phyloP scores from a whole-genome alignment of 2,329 filamentous ascomycete genomes.

The Epichloe bromicola region DNA sequence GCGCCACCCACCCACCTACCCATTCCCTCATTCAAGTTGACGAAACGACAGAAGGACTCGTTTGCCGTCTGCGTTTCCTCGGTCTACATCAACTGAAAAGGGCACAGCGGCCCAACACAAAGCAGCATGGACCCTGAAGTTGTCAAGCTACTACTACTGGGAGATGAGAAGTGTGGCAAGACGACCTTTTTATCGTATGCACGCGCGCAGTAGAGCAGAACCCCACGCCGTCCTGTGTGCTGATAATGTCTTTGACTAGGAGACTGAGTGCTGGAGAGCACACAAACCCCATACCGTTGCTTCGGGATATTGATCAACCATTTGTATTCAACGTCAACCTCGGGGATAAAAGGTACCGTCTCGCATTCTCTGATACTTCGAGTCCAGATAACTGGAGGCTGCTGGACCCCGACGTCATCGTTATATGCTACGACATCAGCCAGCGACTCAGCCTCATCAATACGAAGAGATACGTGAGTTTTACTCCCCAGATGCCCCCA shows the following conservation, averaged over 20 bases:
- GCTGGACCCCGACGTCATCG: slow-evolving; percentile 43
- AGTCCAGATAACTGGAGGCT: slow-evolving; percentile 45
- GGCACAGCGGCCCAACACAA: not conserved
- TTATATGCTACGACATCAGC: slow-evolving; percentile 51
- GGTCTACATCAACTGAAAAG: not conserved
- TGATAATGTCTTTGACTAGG: slow-evolving; percentile 19
- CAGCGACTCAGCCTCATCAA: slow-evolving; percentile 44
- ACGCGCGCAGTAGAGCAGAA: not conserved
- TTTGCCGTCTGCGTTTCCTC: not conserved
- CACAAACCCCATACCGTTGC: slow-evolving; percentile 30
- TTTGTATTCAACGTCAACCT: slow-evolving; percentile 42
- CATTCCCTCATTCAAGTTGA: not conserved
- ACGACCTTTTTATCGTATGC: slow-evolving; percentile 49
- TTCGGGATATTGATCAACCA: slow-evolving; percentile 47
- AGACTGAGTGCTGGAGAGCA: slow-evolving; percentile 36
- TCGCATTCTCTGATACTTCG: slow-evolving; percentile 49
- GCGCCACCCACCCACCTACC: not conserved
- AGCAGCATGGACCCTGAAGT: slow-evolving; percentile 31
- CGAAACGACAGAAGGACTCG: not conserved
- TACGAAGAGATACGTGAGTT: slow-evolving; percentile 40
- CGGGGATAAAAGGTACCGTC: slow-evolving; percentile 27
- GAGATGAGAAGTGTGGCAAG: slow-evolving; percentile 47
- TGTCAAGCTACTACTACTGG: slow-evolving; percentile 43
- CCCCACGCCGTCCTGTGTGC: not conserved
- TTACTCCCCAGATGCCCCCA: not conserved